A percentile compares a stretch with the other conserved stretches of the same genome.
Conservation (phyloP, 176 grass and related monocot species). For the Urochloa ruziziensis region DNA sequence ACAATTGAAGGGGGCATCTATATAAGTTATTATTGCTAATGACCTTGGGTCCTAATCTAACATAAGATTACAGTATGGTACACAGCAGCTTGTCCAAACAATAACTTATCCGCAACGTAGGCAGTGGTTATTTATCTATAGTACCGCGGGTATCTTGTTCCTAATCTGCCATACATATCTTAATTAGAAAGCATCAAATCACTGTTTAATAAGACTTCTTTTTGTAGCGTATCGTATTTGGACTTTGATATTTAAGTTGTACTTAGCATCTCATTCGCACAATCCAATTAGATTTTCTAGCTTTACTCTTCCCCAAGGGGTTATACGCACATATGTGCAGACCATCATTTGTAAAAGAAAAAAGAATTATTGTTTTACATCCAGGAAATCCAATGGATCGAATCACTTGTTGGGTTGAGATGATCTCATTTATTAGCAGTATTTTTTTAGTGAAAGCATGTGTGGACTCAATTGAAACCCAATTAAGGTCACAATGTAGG, state of each 20-base stretch:
- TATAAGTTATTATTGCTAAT: neutral
- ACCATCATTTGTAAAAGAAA: neutral
- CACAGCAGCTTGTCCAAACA: neutral
- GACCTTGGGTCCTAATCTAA: neutral
- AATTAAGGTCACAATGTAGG: too few species aligned
- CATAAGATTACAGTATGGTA: neutral
- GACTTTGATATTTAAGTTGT: neutral
- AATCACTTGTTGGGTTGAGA: too few species aligned
- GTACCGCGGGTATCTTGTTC: slow-evolving; percentile 13
- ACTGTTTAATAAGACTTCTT: slow-evolving; percentile 11
- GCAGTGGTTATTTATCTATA: neutral
- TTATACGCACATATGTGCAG: too few species aligned
- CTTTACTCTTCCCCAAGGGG: neutral
- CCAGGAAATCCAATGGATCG: too few species aligned
- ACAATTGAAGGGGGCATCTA: neutral
- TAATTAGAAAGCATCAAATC: slow-evolving; percentile 1
- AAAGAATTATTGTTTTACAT: neutral
- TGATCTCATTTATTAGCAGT: too few species aligned
- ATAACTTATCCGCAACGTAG: neutral
- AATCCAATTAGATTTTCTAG: neutral
- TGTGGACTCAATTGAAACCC: too few species aligned
- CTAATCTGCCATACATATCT: slow-evolving; percentile 12
- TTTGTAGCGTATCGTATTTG: neutral
- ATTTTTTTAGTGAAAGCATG: too few species aligned
- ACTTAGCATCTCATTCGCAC: slow-evolving; percentile 26